These are phyloP conservation scores for Cyclostephanos tholiformis DNA, from an alignment of 108 stramenopile species.

Conservation along the genomic window DNA sequence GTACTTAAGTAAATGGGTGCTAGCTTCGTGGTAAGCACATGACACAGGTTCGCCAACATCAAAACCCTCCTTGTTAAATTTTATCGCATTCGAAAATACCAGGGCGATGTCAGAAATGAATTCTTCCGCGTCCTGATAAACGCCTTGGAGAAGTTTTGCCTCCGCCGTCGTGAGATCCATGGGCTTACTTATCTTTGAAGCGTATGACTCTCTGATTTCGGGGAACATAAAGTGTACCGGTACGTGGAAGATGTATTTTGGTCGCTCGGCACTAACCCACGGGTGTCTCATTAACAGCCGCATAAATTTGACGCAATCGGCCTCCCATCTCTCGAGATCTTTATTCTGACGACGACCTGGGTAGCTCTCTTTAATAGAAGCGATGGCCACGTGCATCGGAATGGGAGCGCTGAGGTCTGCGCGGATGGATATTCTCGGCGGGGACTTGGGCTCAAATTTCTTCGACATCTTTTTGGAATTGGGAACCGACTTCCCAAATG, in stretches of 20 bases:
- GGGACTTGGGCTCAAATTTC: slow-evolving; percentile 28
- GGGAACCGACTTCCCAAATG: slow-evolving; percentile 37
- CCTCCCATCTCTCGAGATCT: slow-evolving; percentile 75
- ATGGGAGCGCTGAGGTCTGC: slow-evolving; percentile 50
- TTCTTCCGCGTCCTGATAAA: slow-evolving; percentile 63
- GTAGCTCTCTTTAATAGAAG: slow-evolving; percentile 78
- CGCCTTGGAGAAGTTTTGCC: slow-evolving; percentile 76
- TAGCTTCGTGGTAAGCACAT: slow-evolving; percentile 88
- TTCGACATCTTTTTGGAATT: slow-evolving; percentile 16
- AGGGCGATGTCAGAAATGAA: slow-evolving; percentile 82
- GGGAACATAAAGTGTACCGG: slow-evolving; percentile 83
- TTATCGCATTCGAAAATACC: slow-evolving; percentile 83
- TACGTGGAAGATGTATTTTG: slow-evolving; percentile 82
- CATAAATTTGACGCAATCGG: slow-evolving; percentile 67
- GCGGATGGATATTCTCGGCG: slow-evolving; percentile 21
- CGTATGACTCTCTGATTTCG: slow-evolving; percentile 68
- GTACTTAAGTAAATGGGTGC: slow-evolving; percentile 81
- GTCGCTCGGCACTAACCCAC: slow-evolving; percentile 59
- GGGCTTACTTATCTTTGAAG: slow-evolving; percentile 72
- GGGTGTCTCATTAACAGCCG: slow-evolving; percentile 77
- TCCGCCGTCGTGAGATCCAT: slow-evolving; percentile 92
- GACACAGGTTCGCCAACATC: slow-evolving; percentile 85
- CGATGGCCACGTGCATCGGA: slow-evolving; percentile 86
- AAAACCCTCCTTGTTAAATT: slow-evolving; percentile 78
- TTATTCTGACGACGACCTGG: slow-evolving; percentile 72